Percentiles rank a stretch among this genome's conserved stretches.
These are phyloP conservation scores for Leishmania martiniquensis DNA, from an alignment of 208 protist genomes.

Conservation along the genomic window DNA sequence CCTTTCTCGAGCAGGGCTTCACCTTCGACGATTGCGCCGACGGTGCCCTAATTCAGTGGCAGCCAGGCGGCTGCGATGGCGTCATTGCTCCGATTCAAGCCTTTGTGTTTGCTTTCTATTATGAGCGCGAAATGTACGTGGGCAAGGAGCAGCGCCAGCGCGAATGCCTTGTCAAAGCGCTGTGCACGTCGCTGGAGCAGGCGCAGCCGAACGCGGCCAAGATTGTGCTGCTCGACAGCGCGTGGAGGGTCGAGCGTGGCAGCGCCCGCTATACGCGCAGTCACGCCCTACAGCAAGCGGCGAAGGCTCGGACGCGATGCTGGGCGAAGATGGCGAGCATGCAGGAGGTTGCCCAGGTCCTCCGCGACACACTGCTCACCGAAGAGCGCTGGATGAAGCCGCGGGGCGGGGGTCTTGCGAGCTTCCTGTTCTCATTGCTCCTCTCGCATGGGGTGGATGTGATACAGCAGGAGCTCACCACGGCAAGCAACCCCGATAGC, in stretches of 20 bases:
- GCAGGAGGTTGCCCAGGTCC: constrained; percentile 48
- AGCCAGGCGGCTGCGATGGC: constrained; percentile 52
- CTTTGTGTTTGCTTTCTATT: constrained; percentile 67
- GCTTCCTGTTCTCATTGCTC: constrained; percentile 74
- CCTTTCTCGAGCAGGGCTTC: constrained; percentile 75
- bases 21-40: constrained; percentile 61
- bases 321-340: constrained; percentile 40
- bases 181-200: constrained; percentile 53
- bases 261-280: constrained; percentile 15
- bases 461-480: constrained; percentile 37
- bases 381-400: constrained; percentile 57
- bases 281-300: constrained; percentile 17
- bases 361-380: constrained; percentile 32
- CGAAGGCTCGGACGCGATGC: constrained; percentile 20
- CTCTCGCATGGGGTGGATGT: constrained; percentile 60
- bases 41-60: constrained; percentile 72
- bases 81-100: constrained; percentile 75
- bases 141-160: constrained; percentile 46
- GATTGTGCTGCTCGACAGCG: constrained; percentile 65
- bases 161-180: constrained; percentile 54
- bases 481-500: constrained; percentile 15
- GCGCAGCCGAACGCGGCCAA: constrained; percentile 60
- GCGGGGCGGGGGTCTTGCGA: constrained; percentile 64
- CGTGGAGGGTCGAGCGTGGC: constrained; percentile 18
- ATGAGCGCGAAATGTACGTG: constrained; percentile 64